Percentiles rank a stretch among this genome's conserved stretches.
Evolutionary conservation across 495 filamentous ascomycete species (phyloP).

Genomic region (Aspergillus baeticus): DNA sequence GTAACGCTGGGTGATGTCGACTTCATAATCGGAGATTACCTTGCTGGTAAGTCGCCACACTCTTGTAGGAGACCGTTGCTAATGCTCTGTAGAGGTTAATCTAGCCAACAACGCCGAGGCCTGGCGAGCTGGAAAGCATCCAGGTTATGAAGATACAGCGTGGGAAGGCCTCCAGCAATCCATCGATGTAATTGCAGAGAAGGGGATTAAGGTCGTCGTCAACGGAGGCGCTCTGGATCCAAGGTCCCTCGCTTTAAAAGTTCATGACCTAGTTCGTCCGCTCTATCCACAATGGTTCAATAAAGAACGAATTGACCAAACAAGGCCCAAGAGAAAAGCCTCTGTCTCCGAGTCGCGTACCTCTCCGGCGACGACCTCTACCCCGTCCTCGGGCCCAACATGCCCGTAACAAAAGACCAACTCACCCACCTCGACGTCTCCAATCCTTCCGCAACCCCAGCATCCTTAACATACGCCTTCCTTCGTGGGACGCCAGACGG

Average conservation of each 20-base stretch:
- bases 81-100: conserved; percentile 37
- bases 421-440: conserved; percentile 38
- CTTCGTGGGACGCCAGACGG: conserved; percentile 11
- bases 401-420: conserved; percentile 25
- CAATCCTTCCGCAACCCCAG: conserved; percentile 15
- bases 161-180: conserved; percentile 46
- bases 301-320: neutral
- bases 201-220: conserved; percentile 43
- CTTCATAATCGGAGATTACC: conserved; percentile 57
- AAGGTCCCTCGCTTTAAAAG: conserved; percentile 38
- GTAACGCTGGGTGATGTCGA: conserved; percentile 48
- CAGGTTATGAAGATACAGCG: conserved; percentile 41
- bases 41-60: conserved; percentile 35
- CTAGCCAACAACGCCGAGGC: conserved; percentile 46
- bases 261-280: conserved; percentile 29
- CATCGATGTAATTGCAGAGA: conserved; percentile 40
- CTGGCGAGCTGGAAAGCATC: conserved; percentile 33
- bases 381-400: conserved; percentile 24
- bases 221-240: conserved; percentile 48
- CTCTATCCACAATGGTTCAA: neutral
- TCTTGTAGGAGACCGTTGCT: neutral
- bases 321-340: conserved; percentile 25
- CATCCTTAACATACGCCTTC: conserved; percentile 25
- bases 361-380: conserved; percentile 47
- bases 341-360: conserved; percentile 43